Evolutionary conservation across 2,329 filamentous ascomycete species (phyloP), one percentile per base, ranked within the genome.

Genomic region (Cercospora nicotianae): DNA sequence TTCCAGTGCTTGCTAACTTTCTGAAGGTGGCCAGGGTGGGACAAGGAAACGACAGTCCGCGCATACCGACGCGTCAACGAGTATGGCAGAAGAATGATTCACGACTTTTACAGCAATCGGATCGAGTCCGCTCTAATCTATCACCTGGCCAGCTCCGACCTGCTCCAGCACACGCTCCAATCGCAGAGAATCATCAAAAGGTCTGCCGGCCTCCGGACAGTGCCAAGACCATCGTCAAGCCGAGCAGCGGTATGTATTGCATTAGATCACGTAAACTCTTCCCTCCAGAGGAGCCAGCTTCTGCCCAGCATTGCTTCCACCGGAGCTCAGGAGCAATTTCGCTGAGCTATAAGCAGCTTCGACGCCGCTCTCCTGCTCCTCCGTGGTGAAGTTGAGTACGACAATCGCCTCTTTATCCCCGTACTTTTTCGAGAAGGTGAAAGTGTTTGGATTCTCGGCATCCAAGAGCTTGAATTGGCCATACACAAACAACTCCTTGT

Each of bases 321-420:
- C 45, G 13, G 63, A 57, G 26, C 53, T 58, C 31, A 36, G 31
- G 10, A 64, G 26, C 53, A 64, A n/a, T 10, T 42, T 58, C 6
- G 62, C 36, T n/a, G 26, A 45, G 33, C 31, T 55, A 13, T 28
- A 26, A 16, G 48, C 23, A 53, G 48, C 16, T n/a, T 16, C n/a
- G 20, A 30, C 9, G 28, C 53, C 23, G 12, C 55, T 36, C n/a
- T 36, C 10, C 55, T 59, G 55, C n/a, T 75, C 74, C 26, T 79
- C 73, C 0, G 74, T 77, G 0, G 82, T 83, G 72, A 86, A 86
- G 60, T 73, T 74, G 36, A 73, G 66, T 58, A 70, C 30, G 5
- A 74, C 72, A 3, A 71, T 60, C 10, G 77, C 77, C 57, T 69
- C 36, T 10, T 36, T 36, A 13, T 48, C 64, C 5, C 31, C 55